These are phyloP conservation scores for Phanerochaete carnosa DNA, from an alignment of 768 basidiomycete genomes.

Conservation along the genomic window DNA sequence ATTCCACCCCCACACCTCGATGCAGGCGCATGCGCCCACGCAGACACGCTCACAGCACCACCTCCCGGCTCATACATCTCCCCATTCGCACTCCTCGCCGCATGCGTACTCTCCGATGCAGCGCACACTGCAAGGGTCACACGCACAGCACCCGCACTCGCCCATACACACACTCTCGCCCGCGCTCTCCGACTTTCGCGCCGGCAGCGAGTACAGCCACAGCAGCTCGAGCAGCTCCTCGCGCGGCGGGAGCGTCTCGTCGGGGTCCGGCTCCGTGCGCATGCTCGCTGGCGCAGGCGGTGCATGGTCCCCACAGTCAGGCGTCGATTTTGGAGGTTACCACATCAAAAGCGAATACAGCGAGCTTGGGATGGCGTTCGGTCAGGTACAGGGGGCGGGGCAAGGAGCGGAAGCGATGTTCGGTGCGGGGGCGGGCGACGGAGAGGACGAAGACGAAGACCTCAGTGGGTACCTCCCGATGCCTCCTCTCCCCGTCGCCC, in stretches of 20 bases:
- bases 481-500: conserved; percentile 5
- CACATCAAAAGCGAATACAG: background rate
- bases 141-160: background rate
- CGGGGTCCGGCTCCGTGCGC: background rate
- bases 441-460: conserved; percentile 7
- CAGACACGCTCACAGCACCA: background rate
- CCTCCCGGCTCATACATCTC: too few relatives aligned
- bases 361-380: background rate
- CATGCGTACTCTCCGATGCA: background rate
- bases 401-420: background rate
- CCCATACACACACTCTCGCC: background rate
- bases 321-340: background rate
- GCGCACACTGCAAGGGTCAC: background rate
- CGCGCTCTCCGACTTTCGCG: conserved; percentile 6
- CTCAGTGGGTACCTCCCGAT: conserved; percentile 15
- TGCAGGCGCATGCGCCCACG: background rate
- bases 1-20: background rate
- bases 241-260: conserved; percentile 1
- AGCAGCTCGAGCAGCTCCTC: background rate
- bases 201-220: background rate
- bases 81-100: too few relatives aligned
- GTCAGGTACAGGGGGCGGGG: background rate
- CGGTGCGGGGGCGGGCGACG: background rate
- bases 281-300: background rate
- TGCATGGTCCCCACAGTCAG: background rate